Percentiles rank a stretch among this genome's conserved stretches.
phyloP scores from a whole-genome alignment of 179 eudicot species.

The Heliamphora pulchella region DNA sequence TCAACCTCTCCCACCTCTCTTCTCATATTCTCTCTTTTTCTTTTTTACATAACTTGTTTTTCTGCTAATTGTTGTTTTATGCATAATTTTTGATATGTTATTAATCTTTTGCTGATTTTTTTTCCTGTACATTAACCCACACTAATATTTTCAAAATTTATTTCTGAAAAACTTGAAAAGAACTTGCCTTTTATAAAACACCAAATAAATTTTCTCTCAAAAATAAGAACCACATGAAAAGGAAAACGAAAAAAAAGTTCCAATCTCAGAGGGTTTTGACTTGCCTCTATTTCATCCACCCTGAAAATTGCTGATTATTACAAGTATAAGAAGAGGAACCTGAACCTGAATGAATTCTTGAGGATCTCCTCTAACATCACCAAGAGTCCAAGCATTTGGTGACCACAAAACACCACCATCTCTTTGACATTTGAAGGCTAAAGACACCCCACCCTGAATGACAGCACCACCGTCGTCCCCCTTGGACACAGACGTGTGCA shows the following conservation, averaged over 20 bases:
- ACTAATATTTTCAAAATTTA: no score
- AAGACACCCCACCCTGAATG: conserved; percentile 72
- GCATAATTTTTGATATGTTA: no score
- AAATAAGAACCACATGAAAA: no score
- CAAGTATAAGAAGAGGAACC: not conserved
- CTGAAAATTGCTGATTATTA: not conserved
- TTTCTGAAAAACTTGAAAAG: no score
- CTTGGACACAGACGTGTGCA: conserved; percentile 61
- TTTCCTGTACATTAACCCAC: no score
- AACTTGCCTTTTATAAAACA: no score
- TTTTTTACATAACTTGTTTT: no score
- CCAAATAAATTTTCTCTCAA: no score
- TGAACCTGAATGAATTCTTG: conserved; percentile 56
- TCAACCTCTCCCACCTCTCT: no score
- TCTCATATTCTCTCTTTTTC: no score
- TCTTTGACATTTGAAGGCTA: conserved; percentile 34
- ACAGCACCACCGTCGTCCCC: conserved; percentile 23
- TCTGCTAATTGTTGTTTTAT: no score
- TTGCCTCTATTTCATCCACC: conserved; percentile 6
- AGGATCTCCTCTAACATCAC: conserved; percentile 44
- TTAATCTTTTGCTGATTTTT: no score
- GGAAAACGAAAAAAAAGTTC: not conserved
- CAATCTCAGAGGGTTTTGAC: not conserved
- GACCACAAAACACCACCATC: conserved; percentile 49
- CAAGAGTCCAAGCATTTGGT: conserved; percentile 52